A percentile compares a stretch with the other conserved stretches of the same genome.
Conservation (phyloP, 2,329 filamentous ascomycete species). For the Anisogramma anomala region DNA sequence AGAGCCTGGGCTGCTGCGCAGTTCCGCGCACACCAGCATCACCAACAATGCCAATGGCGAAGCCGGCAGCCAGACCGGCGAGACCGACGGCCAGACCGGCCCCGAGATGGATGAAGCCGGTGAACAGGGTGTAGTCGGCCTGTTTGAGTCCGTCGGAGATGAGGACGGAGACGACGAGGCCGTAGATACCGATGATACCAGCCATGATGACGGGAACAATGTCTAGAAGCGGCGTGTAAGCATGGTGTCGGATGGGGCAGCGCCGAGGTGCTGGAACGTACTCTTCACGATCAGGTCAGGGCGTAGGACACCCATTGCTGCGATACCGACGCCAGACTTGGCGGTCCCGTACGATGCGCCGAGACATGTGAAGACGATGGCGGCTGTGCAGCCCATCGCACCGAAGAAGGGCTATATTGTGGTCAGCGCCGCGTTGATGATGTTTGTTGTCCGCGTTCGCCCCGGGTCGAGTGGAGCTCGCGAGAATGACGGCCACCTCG, state of each 20-base stretch:
- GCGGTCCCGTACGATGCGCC: slow-evolving; percentile 54
- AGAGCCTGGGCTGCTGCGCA: slow-evolving; percentile 73
- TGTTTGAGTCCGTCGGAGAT: slow-evolving; percentile 72
- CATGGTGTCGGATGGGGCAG: slow-evolving; percentile 9
- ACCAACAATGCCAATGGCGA: slow-evolving; percentile 79
- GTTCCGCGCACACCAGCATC: slow-evolving; percentile 82
- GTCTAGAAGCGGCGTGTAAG: slow-evolving; percentile 42
- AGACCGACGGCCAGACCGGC: slow-evolving; percentile 74
- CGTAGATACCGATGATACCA: slow-evolving; percentile 99
- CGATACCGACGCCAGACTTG: slow-evolving; percentile 98
- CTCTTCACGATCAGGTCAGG: slow-evolving; percentile 99
- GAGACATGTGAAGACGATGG: slow-evolving; percentile 42
- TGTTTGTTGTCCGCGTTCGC: slow-evolving; percentile 10
- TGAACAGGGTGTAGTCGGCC: slow-evolving; percentile 57
- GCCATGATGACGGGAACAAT: slow-evolving; percentile 99
- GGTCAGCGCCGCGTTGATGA: slow-evolving; percentile 23
- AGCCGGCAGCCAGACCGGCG: slow-evolving; percentile 72
- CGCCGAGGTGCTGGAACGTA: slow-evolving; percentile 37
- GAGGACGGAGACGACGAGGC: slow-evolving; percentile 76
- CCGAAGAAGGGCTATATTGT: slow-evolving; percentile 71
- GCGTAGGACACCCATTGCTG: slow-evolving; percentile 93
- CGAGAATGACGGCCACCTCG: slow-evolving; percentile 13
- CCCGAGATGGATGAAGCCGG: slow-evolving; percentile 75
- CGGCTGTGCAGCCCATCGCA: slow-evolving; percentile 81
- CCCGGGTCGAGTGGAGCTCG: slow-evolving; percentile 20